Evolutionary conservation across 306 rosid species (phyloP), one percentile per base, ranked within the genome.

Genomic region (Pterocarpus santalinus): DNA sequence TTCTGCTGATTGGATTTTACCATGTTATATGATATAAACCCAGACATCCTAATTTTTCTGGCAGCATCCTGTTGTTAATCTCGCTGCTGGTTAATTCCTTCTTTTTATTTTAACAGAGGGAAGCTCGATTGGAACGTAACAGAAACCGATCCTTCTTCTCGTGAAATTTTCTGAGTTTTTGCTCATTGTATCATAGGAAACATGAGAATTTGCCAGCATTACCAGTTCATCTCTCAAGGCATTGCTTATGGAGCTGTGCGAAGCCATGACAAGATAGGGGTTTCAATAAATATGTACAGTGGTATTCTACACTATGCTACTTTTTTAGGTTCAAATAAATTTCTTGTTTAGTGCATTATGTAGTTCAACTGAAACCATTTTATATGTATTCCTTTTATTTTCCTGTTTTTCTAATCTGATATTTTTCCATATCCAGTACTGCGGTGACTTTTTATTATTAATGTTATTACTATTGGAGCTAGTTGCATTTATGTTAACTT

Each of bases 71-170:
- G 34, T 56, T 28, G 16, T 58, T 77, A 63, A 67, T 72, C n/a
- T 47, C 67, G 16, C 69, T 68, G 30, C 36, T 74, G 62, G 52
- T 5, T 67, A 77, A 67, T 66, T 81, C 43, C 73, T 75, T 38
- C 30, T 55, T 15, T 57, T 86, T 80, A 81, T 83, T 83, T 69
- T 15, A 7, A 85, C 91, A 95, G 99, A 90, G 99, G 89, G 91
- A 88, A 73, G 97, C 92, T 89, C 94, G 97, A 64, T 82, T 95
- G 85, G 99, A 95, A 80, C 93, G 95, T 32, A 95, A 95, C 82
- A 91, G 56, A 83, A 91, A 6, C 17, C 80, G 97, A 66, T 95
- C 99, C 38, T 63, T 95, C 8, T 95, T 95, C 89, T 95, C 97
- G 8, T 95, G 95, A 94, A 81, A 38, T 49, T 71, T 77, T 69